Evolutionary conservation across 331 rosid genomes (phyloP), one percentile per base, ranked within the genome.

Genomic region (Acacia pycnantha): DNA sequence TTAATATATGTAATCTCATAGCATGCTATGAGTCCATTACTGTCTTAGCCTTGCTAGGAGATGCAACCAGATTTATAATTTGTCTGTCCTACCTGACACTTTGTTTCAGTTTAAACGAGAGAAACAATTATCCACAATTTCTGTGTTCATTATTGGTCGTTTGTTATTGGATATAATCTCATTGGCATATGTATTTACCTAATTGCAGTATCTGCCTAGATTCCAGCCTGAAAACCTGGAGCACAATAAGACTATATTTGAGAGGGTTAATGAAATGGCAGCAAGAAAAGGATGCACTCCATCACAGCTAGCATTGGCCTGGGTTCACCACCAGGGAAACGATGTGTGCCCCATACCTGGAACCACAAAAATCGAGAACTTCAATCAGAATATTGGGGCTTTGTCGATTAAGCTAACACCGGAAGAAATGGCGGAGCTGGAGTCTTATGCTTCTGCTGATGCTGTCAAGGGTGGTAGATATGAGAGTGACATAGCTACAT

Each of bases 321-420:
- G 94, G 94, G 84, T 92, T 83, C 94, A 90, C 58, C 90, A 89
- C 71, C 97, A 85, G 79, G 97, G 98, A 73, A 77, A 83, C 0
- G 97, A 90, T 21, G 92, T 93, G 77, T 84, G 88, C 37, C 97
- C 97, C 0, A 91, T 93, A 27, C 97, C 97, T 1, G 98, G 98
- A 85, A 94, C 97, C 35, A 92, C 97, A 2, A 91, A 92, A 83
- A 72, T 86, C 22, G 88, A 82, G 70, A 93, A 91, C 79, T 84
- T 93, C 0, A 77, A 92, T 47, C 83, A 92, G 26, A 94, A 94
- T 44, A 83, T 90, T 3, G 91, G 85, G 4, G 91, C 97, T 62
- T 59, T 94, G 69, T 80, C 89, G 1, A 76, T 92, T 16, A 89
- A 89, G 67, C 82, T 94, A 31, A 87, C 91, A 44, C 85, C 81